phyloP scores from a whole-genome alignment of 169 alveolate species.

The Plasmodium ovale region DNA sequence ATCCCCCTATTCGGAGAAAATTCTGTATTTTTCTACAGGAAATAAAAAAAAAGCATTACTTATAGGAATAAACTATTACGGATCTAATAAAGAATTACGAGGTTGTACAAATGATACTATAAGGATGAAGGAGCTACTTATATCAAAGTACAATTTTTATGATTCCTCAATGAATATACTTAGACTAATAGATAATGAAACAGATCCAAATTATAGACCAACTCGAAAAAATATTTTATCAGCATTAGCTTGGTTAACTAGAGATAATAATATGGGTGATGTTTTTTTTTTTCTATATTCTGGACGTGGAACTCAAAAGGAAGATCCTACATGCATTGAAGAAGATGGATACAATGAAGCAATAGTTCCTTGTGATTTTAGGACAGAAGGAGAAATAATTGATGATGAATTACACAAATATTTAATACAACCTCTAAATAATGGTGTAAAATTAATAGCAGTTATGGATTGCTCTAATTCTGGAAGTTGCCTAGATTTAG shows the following conservation, averaged over 20 bases:
- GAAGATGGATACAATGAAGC: conserved; percentile 85
- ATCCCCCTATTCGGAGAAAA: conserved; percentile 40
- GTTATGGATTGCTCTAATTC: conserved; percentile 81
- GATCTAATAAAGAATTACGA: conserved; percentile 77
- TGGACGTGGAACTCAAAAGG: conserved; percentile 81
- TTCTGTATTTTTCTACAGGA: conserved; percentile 20
- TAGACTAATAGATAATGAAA: conserved; percentile 43
- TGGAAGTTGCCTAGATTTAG: conserved; percentile 67
- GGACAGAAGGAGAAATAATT: conserved; percentile 65
- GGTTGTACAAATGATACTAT: conserved; percentile 84
- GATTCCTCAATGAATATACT: conserved; percentile 56
- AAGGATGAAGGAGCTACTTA: conserved; percentile 77
- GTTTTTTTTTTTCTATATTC: conserved; percentile 82
- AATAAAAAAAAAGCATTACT: conserved; percentile 79
- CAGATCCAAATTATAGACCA: conserved; percentile 37
- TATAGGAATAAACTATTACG: conserved; percentile 83
- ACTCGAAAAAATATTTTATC: conserved; percentile 52
- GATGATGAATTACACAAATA: conserved; percentile 77
- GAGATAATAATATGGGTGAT: conserved; percentile 80
- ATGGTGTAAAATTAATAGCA: conserved; percentile 79
- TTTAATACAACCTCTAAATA: conserved; percentile 75
- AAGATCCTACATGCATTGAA: conserved; percentile 43
- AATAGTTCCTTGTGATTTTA: conserved; percentile 81
- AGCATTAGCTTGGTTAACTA: conserved; percentile 76
- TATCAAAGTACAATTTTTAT: conserved; percentile 39